Evolutionary conservation across 78 protist genomes (phyloP).

Genomic region (Protostelium mycophagum): DNA sequence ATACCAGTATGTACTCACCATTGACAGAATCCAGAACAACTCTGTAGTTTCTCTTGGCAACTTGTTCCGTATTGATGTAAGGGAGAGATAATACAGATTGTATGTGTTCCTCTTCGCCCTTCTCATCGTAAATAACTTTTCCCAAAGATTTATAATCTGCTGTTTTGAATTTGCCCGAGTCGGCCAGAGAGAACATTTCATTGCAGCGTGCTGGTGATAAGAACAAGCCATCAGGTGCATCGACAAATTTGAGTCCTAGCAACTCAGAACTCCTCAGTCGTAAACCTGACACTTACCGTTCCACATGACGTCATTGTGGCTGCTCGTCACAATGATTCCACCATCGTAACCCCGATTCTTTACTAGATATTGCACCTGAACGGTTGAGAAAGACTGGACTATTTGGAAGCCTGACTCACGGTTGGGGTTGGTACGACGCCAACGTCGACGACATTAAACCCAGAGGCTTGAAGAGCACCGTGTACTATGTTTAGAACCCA

Average conservation of each 20-base stretch:
- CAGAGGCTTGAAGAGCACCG: slow-evolving; percentile 32
- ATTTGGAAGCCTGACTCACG: slow-evolving; percentile 2
- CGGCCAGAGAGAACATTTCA: slow-evolving; percentile 43
- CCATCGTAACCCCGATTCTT: slow-evolving; percentile 29
- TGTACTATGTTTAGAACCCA: slow-evolving; percentile 39
- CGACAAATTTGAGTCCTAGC: slow-evolving; percentile 55
- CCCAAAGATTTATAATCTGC: neutral
- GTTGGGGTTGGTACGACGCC: slow-evolving; percentile 69
- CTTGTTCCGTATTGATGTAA: slow-evolving; percentile 28
- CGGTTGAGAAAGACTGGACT: neutral
- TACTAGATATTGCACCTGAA: slow-evolving; percentile 66
- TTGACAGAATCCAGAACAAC: slow-evolving; percentile 58
- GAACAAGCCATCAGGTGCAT: slow-evolving; percentile 67
- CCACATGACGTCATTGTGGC: slow-evolving; percentile 78
- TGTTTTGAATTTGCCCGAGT: slow-evolving; percentile 7
- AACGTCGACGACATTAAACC: slow-evolving; percentile 48
- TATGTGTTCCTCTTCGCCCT: slow-evolving; percentile 42
- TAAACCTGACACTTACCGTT: slow-evolving; percentile 29
- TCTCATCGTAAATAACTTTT: neutral
- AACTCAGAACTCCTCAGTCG: neutral
- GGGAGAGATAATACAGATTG: slow-evolving; percentile 23
- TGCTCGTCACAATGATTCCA: slow-evolving; percentile 80
- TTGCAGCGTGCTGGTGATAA: slow-evolving; percentile 42
- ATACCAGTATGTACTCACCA: slow-evolving; percentile 7
- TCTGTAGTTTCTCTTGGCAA: slow-evolving; percentile 7